Evolutionary conservation across 352 stramenopile species (phyloP).

Genomic region (Pythium monospermum): DNA sequence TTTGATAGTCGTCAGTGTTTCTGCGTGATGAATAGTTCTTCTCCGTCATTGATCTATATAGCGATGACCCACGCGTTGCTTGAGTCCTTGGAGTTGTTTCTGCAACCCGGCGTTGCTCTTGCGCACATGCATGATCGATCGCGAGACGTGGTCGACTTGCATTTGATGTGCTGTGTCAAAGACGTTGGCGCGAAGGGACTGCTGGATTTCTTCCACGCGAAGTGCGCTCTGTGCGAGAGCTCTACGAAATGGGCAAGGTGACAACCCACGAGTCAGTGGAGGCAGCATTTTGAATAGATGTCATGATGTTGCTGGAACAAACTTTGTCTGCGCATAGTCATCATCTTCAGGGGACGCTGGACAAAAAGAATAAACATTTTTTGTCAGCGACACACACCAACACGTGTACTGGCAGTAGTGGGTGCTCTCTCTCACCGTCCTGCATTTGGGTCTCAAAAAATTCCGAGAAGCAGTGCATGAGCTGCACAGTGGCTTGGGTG

Average conservation of each 20-base stretch:
- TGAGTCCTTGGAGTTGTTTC: constrained; percentile 27
- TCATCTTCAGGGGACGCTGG: constrained; percentile 19
- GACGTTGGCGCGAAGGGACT: constrained; percentile 26
- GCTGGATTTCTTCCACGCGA: constrained; percentile 29
- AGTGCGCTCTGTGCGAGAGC: constrained; percentile 29
- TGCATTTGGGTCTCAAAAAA: constrained; percentile 33
- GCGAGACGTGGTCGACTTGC: constrained; percentile 24
- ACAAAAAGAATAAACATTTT: neutral
- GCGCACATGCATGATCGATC: constrained; percentile 27
- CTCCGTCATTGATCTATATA: too few species aligned
- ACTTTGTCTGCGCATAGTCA: constrained; percentile 23
- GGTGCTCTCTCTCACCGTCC: constrained; percentile 13
- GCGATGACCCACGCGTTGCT: constrained; percentile 21
- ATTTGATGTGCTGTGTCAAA: constrained; percentile 30
- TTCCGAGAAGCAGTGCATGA: constrained; percentile 29
- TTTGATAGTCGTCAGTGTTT: neutral
- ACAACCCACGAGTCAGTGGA: neutral
- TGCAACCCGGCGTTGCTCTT: constrained; percentile 24
- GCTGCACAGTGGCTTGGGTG: constrained; percentile 21
- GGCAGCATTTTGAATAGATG: neutral
- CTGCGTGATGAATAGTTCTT: too few species aligned
- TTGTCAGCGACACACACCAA: neutral
- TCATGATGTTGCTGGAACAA: neutral
- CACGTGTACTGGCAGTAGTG: neutral
- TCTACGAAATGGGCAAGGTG: constrained; percentile 6